Evolutionary conservation across 2,329 filamentous ascomycete species (phyloP).

Genomic region (Gnomoniopsis sp.): DNA sequence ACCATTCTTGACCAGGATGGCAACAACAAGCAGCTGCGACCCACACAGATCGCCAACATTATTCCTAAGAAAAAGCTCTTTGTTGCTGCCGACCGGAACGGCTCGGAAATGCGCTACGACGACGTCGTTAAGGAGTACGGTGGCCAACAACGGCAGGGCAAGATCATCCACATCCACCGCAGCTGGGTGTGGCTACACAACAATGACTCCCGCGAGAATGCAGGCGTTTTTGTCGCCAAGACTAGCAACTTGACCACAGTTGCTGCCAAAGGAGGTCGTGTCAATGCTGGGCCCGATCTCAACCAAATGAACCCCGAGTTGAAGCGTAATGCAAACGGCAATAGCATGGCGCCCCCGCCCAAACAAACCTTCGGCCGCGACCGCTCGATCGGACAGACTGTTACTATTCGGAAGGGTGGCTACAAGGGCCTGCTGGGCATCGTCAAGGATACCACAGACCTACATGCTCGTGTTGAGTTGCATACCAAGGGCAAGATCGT

Average conservation of each 20-base stretch:
- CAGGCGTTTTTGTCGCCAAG: constrained; percentile 83
- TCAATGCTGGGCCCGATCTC: constrained; percentile 73
- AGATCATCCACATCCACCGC: constrained; percentile 90
- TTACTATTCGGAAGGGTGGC: constrained; percentile 79
- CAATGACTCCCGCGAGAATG: constrained; percentile 78
- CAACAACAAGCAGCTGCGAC: constrained; percentile 75
- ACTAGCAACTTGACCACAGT: constrained; percentile 84
- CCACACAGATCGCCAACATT: constrained; percentile 88
- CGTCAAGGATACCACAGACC: constrained; percentile 90
- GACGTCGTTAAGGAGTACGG: constrained; percentile 90
- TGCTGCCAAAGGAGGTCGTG: constrained; percentile 87
- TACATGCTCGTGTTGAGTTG: constrained; percentile 82
- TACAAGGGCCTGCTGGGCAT: constrained; percentile 94
- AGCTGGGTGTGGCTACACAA: constrained; percentile 91
- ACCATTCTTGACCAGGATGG: constrained; percentile 89
- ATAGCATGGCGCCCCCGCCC: constrained; percentile 63
- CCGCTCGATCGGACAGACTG: constrained; percentile 83
- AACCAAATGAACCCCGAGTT: constrained; percentile 90
- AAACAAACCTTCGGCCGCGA: constrained; percentile 70
- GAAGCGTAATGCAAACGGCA: constrained; percentile 60
- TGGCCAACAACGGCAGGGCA: constrained; percentile 80
- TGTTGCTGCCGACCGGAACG: constrained; percentile 88
- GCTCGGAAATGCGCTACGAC: constrained; percentile 86
- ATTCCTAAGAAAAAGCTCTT: constrained; percentile 77
- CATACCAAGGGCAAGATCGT: constrained; percentile 93